Evolutionary conservation across 2,329 filamentous ascomycete species (phyloP).

Genomic region (Fusarium buxicola): DNA sequence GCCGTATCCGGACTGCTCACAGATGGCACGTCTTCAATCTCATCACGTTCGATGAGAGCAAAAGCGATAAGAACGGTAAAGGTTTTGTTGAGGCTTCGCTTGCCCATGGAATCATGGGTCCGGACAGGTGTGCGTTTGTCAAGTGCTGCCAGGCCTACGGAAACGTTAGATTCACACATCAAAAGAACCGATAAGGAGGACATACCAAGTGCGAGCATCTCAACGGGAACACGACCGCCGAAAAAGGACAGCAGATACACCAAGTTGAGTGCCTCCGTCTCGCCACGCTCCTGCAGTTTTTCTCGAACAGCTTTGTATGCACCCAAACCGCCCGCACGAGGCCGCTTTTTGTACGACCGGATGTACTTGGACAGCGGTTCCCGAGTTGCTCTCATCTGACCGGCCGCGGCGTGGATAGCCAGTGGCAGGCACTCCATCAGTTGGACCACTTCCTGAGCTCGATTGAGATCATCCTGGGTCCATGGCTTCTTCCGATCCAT

Average conservation of each 20-base stretch:
- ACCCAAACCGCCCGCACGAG: constrained; percentile 34
- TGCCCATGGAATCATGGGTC: constrained; percentile 32
- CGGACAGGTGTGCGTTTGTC: constrained; percentile 41
- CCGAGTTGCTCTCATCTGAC: constrained; percentile 36
- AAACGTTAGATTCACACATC: background rate
- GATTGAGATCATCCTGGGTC: constrained; percentile 36
- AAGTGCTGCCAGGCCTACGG: constrained; percentile 33
- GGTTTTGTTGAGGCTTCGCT: constrained; percentile 42
- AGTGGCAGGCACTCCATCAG: constrained; percentile 38
- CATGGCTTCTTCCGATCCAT: constrained; percentile 41
- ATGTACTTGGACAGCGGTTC: constrained; percentile 43
- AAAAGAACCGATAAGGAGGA: background rate
- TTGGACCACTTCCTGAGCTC: constrained; percentile 34
- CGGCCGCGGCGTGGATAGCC: constrained; percentile 38
- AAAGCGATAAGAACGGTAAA: constrained; percentile 43
- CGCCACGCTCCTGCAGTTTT: constrained; percentile 40
- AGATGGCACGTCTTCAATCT: constrained; percentile 40
- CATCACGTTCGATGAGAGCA: constrained; percentile 43
- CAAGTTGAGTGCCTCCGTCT: constrained; percentile 41
- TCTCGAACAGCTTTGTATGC: constrained; percentile 41
- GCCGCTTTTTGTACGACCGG: constrained; percentile 38
- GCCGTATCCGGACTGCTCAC: constrained; percentile 24
- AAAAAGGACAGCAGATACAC: constrained; percentile 44
- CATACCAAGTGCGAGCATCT: constrained; percentile 41
- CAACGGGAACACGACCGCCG: constrained; percentile 39